phyloP scores from a whole-genome alignment of 2,329 filamentous ascomycete genomes.

The Aureobasidium vineae region DNA sequence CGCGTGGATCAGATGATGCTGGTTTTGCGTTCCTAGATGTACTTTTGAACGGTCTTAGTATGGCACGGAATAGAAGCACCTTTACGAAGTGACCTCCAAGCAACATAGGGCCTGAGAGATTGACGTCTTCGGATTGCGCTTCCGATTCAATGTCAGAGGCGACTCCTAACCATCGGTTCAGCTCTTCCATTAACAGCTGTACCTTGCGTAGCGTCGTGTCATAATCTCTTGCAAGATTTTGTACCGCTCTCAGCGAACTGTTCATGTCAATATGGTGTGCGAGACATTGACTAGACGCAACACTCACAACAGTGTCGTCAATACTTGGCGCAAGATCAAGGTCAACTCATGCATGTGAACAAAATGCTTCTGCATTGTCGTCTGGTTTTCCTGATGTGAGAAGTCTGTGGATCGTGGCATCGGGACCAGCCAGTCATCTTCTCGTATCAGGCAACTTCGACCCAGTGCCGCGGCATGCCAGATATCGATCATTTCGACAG shows the following conservation, averaged over 20 bases:
- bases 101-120: neutral
- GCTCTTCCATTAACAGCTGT: neutral
- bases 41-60: neutral
- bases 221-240: neutral
- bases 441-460: neutral
- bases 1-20: neutral
- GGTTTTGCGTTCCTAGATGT: neutral
- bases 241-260: neutral
- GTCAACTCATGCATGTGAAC: neutral
- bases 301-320: neutral
- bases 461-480: neutral
- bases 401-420: neutral
- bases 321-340: neutral
- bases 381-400: neutral
- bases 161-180: neutral
- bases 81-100: slow-evolving; percentile 28
- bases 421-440: neutral
- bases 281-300: neutral
- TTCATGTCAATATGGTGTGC: neutral
- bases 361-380: neutral
- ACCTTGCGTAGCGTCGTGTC: neutral
- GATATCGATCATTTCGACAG: neutral
- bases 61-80: slow-evolving; percentile 57
- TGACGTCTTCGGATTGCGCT: neutral
- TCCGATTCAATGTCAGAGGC: neutral